phyloP scores from a whole-genome alignment of 805 yeast genomes.

The Teunomyces gatunensis region DNA sequence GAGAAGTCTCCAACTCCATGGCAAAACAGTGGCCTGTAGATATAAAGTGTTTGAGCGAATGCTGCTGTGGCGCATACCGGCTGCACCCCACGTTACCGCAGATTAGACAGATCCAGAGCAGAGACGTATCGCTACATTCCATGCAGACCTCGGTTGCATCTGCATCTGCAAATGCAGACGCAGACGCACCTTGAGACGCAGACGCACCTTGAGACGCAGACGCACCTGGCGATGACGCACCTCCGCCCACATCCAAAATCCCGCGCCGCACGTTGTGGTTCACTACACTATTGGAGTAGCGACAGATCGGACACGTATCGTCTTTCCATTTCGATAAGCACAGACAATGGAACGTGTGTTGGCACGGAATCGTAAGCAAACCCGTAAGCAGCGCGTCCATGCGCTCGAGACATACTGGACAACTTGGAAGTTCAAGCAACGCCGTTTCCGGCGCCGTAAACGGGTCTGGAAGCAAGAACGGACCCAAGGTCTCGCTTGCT shows the following conservation, averaged over 20 bases:
- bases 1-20: slow-evolving; percentile 78
- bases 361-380: slow-evolving; percentile 82
- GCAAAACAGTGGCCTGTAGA: slow-evolving; percentile 83
- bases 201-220: background rate
- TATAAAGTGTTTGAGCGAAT: slow-evolving; percentile 79
- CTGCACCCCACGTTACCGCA: slow-evolving; percentile 95
- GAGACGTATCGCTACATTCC: slow-evolving; percentile 56
- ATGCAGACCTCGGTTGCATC: slow-evolving; percentile 41
- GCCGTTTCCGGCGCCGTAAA: slow-evolving; percentile 44
- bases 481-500: slow-evolving; percentile 42
- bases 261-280: slow-evolving; percentile 31
- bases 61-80: slow-evolving; percentile 73
- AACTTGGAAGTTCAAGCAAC: slow-evolving; percentile 73
- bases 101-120: slow-evolving; percentile 84
- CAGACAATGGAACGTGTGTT: slow-evolving; percentile 88
- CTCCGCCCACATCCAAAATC: slow-evolving; percentile 6
- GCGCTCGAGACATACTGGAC: slow-evolving; percentile 89
- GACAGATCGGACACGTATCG: slow-evolving; percentile 86
- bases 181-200: slow-evolving; percentile 9
- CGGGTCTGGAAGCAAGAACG: slow-evolving; percentile 71
- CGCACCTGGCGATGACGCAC: background rate
- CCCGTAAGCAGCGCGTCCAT: slow-evolving; percentile 84
- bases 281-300: slow-evolving; percentile 60
- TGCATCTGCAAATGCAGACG: background rate
- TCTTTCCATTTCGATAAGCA: slow-evolving; percentile 88